Percentiles rank a stretch among this genome's conserved stretches.
These are phyloP conservation scores for Lunularia cruciata DNA, from an alignment of 225 moss, liverwort and hornwort genomes.

Conservation along the genomic window DNA sequence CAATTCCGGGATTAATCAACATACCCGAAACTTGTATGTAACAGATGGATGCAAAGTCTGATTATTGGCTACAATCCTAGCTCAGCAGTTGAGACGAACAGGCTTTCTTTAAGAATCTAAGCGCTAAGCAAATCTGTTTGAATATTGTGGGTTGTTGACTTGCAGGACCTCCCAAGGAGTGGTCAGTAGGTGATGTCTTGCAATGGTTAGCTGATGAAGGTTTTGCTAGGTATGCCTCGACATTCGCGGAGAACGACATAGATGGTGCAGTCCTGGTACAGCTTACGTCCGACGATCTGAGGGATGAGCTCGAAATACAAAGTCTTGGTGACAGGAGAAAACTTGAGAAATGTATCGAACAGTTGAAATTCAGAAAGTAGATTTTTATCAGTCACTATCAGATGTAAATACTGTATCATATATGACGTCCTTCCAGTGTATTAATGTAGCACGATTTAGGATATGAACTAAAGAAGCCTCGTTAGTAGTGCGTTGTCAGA, in stretches of 20 bases:
- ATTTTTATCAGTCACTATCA: background rate
- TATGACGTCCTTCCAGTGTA: too few species aligned
- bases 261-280: constrained; percentile 62
- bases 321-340: constrained; percentile 67
- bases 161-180: constrained; percentile 58
- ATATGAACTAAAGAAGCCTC: too few species aligned
- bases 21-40: background rate
- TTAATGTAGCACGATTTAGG: too few species aligned
- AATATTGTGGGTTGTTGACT: too few species aligned
- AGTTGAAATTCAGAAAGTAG: constrained; percentile 10
- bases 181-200: constrained; percentile 71
- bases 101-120: too few species aligned
- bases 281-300: constrained; percentile 55
- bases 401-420: constrained; percentile 11
- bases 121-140: too few species aligned
- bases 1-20: too few species aligned
- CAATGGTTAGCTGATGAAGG: constrained; percentile 66
- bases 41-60: too few species aligned
- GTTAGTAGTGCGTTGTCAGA: too few species aligned
- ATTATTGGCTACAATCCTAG: too few species aligned
- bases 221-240: constrained; percentile 58
- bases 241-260: constrained; percentile 62
- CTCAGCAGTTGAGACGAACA: too few species aligned
- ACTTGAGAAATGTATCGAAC: constrained; percentile 45
- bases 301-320: constrained; percentile 61